Base-by-base conservation (phyloP, 208 protist species). In the Angomonas deanei region DNA sequence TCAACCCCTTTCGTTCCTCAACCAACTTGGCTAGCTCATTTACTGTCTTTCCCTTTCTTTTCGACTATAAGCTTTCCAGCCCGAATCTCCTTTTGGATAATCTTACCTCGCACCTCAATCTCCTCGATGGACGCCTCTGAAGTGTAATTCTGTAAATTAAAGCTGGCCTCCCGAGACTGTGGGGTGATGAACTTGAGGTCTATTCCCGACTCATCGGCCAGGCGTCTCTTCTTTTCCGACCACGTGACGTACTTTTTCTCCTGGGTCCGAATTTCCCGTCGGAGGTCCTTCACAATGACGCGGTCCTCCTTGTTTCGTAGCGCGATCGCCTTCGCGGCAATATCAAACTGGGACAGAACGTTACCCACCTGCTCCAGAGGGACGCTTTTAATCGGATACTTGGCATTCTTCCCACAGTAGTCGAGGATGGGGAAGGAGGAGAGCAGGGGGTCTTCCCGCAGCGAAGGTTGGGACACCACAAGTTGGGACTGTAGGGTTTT, bases 351-450 rank as follows among this genome's bases (percentile, higher is more conserved):
- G 19, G 66, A 72, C 30, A 91, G 54, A 1, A 81, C 62, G 54
- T 84, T 88, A 23, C 84, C 82, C 13, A 86, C 74, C 52, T 91
- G 82, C 65, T 90, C 88, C 39, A 94, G 61, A 0, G 82, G 83
- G 21, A 94, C 60, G 1, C 52, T 49, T 23, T 57, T 49, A 34
- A 90, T 64, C 17, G 68, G 50, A 54, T 80, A 75, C 4, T 66
- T 57, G 1, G 84, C 66, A 23, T 63, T 64, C 38, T 64, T 69
- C n/a, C 83, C 84, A 56, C 83, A 91, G 76, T 89, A 88, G 34
- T 88, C 80, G 23, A 91, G 74, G 10, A 91, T 84, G 19, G 87
- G 87, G 68, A 88, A 94, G 5, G 72, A 69, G 1, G 78, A 68
- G 5, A 86, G 60, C n/a, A 93, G 68, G 30, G 75, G 56, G 26